Evolutionary conservation across 345 rosid genomes (phyloP).

Genomic region (Aquilaria malaccensis): DNA sequence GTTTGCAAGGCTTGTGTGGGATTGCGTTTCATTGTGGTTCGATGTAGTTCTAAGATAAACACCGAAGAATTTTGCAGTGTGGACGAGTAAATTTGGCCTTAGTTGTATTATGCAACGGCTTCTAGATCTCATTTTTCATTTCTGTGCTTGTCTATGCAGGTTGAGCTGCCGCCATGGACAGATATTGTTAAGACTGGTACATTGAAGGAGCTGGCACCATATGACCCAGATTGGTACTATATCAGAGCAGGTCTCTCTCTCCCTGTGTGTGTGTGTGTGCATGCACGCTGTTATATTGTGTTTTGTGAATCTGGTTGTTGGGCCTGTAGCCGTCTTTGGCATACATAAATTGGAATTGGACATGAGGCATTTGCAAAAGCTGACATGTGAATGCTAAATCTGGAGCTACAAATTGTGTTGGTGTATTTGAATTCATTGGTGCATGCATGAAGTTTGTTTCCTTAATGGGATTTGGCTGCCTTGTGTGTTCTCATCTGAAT

Average conservation of each 20-base stretch:
- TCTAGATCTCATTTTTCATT: conserved; percentile 1
- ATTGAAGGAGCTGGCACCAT: conserved; percentile 85
- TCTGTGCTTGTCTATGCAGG: conserved; percentile 18
- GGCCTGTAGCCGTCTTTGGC: too few species aligned
- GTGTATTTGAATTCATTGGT: too few species aligned
- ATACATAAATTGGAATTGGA: too few species aligned
- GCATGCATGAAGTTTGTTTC: too few species aligned
- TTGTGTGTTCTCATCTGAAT: neutral
- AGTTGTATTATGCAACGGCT: neutral
- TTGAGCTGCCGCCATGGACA: conserved; percentile 84
- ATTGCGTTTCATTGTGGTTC: too few species aligned
- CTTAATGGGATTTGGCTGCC: neutral
- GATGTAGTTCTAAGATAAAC: too few species aligned
- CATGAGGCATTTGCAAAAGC: neutral
- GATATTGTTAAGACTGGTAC: conserved; percentile 81
- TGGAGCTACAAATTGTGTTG: neutral
- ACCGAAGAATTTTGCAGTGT: too few species aligned
- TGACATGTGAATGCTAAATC: neutral
- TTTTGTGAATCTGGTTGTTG: too few species aligned
- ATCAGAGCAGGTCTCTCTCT: conserved; percentile 55
- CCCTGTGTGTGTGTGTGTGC: neutral
- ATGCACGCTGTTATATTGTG: neutral
- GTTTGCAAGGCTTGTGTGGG: too few species aligned
- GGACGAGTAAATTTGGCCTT: too few species aligned
- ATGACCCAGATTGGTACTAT: conserved; percentile 87